Conservation (phyloP, 257 asterid genomes). For the Solanum stenotomum region DNA sequence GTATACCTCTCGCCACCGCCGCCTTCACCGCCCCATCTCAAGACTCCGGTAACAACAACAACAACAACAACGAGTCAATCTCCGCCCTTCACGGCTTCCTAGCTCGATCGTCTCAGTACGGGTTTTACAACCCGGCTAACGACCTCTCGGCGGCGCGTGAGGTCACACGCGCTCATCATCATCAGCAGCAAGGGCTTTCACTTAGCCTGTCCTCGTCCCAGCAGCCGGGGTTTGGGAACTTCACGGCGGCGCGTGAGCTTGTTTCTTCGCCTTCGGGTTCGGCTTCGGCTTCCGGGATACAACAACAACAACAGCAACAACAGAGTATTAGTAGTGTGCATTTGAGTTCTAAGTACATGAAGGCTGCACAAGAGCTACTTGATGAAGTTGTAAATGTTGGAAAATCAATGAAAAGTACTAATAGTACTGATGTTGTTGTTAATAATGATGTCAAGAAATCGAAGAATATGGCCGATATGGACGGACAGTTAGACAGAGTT, state of each 20-base stretch:
- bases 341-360: conserved; percentile 62
- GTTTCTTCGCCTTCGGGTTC: conserved; percentile 25
- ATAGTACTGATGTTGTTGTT: conserved; percentile 12
- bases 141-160: conserved; percentile 62
- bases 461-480: conserved; percentile 21
- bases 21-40: conserved; percentile 10
- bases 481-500: background rate
- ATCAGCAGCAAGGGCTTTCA: conserved; percentile 51
- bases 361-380: conserved; percentile 87
- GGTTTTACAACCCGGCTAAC: conserved; percentile 34
- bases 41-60: background rate
- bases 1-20: conserved; percentile 42
- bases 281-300: conserved; percentile 65
- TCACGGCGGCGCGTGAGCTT: conserved; percentile 31
- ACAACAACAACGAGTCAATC: conserved; percentile 6
- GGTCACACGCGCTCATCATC: conserved; percentile 37
- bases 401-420: conserved; percentile 33
- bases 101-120: conserved; percentile 51
- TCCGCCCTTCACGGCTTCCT: conserved; percentile 58
- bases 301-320: conserved; percentile 7
- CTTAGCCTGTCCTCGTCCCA: conserved; percentile 71
- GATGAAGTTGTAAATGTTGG: conserved; percentile 95
- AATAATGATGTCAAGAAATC: background rate
- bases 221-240: conserved; percentile 37
- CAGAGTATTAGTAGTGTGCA: conserved; percentile 21